A percentile compares a stretch with the other conserved stretches of the same genome.
phyloP scores from a whole-genome alignment of 257 asterid genomes.

The Ophiorrhiza pumila region DNA sequence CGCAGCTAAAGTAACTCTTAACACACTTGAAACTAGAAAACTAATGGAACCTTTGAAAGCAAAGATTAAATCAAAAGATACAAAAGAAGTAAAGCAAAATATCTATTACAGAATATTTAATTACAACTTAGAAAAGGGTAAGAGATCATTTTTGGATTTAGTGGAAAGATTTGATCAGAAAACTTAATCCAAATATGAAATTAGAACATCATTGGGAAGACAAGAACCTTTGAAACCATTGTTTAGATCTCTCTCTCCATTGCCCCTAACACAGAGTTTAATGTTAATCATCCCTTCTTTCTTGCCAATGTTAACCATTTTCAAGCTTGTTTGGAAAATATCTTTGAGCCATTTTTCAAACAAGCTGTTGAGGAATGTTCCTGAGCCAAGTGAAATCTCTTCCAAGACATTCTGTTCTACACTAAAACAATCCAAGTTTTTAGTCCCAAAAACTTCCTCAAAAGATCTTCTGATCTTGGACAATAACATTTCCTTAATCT shows the following conservation, averaged over 20 bases:
- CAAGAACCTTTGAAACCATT: conserved; percentile 65
- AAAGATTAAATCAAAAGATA: not conserved
- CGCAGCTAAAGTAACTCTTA: too few species aligned
- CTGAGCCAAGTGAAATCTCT: conserved; percentile 37
- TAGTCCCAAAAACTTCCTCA: conserved; percentile 23
- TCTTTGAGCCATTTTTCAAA: conserved; percentile 66
- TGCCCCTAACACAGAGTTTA: conserved; percentile 56
- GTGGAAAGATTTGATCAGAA: conserved; percentile 17
- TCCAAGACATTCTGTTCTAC: conserved; percentile 51
- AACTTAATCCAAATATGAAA: conserved; percentile 48
- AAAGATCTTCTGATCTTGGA: conserved; percentile 33
- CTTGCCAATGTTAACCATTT: conserved; percentile 21
- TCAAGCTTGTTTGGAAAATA: conserved; percentile 46
- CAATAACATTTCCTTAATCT: conserved; percentile 40
- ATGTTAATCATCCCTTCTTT: conserved; percentile 29
- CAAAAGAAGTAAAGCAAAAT: conserved; percentile 3
- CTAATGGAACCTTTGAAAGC: too few species aligned
- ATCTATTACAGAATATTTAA: conserved; percentile 33
- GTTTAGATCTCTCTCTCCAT: conserved; percentile 29
- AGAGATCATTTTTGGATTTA: not conserved
- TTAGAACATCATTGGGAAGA: conserved; percentile 61
- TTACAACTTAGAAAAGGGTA: conserved; percentile 40
- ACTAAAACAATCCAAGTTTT: conserved; percentile 19
- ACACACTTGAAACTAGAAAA: too few species aligned
- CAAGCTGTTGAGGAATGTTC: conserved; percentile 41